phyloP scores from a whole-genome alignment of 441 rosid species.

The Theobroma grandiflorum region DNA sequence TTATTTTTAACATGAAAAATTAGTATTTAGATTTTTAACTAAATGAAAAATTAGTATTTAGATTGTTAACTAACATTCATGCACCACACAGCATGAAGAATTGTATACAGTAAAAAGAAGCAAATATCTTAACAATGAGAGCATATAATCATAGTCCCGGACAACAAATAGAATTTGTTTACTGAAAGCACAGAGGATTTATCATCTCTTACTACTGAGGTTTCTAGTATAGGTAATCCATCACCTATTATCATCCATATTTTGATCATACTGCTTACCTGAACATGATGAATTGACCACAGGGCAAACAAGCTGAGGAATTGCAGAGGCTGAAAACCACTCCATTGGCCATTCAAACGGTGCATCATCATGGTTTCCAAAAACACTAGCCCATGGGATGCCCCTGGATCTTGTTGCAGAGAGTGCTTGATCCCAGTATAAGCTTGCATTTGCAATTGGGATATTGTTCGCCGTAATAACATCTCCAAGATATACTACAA shows the following conservation, averaged over 20 bases:
- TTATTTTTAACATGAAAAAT: background rate
- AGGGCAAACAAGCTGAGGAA: constrained; percentile 68
- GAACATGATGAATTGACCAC: constrained; percentile 39
- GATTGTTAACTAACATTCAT: background rate
- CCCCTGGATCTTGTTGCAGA: constrained; percentile 72
- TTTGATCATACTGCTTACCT: constrained; percentile 35
- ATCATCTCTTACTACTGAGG: background rate
- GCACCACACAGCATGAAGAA: background rate
- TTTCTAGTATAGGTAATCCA: background rate
- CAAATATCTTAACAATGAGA: background rate
- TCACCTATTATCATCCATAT: background rate
- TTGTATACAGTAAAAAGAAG: background rate
- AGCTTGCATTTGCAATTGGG: constrained; percentile 68
- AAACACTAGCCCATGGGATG: constrained; percentile 77
- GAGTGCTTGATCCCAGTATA: constrained; percentile 79
- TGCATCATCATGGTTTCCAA: constrained; percentile 92
- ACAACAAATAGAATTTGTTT: background rate
- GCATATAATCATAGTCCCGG: background rate
- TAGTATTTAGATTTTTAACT: background rate
- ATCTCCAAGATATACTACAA: constrained; percentile 89
- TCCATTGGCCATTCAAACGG: constrained; percentile 78
- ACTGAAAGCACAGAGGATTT: background rate
- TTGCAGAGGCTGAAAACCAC: constrained; percentile 79
- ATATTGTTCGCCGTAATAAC: constrained; percentile 85
- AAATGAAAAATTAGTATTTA: background rate